Evolutionary conservation across 306 rosid species (phyloP), one percentile per base, ranked within the genome.

Genomic region (Adenanthera pavonina): DNA sequence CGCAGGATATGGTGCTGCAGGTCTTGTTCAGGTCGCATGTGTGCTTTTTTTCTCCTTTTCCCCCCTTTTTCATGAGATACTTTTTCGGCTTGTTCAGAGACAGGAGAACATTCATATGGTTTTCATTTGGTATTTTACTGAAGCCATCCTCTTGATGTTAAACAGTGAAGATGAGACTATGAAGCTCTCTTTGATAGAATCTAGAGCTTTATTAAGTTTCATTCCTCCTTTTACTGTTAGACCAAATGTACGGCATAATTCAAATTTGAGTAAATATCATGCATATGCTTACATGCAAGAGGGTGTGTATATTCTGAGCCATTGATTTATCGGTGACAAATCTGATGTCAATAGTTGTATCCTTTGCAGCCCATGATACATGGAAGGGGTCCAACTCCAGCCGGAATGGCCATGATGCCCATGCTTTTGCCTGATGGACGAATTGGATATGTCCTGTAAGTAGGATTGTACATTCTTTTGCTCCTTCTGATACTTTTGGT

Each of bases 341-440:
- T 49, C 78, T 84, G 81, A 85, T 74, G 79, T 43, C 16, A 68
- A 10, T 19, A 72, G 56, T 43, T 73, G 82, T 34, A 74, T 75
- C 70, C 86, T 51, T 61, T 83, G 86, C 97, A 95, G 98, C 96
- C 97, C 16, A 20, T 92, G 87, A 84, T 95, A 46, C 90, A 92
- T 92, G 99, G 99, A 81, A 85, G 89, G 72, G 97, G 97, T 83
- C 90, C 90, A 43, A 72, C 87, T 74, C 97, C 95, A 36, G 36
- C 92, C 43, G 97, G 97, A 70, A 90, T 95, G 97, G 89, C 97
- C 83, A 95, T 93, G 99, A 92, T 95, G 97, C 98, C 99, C 51
- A 95, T 95, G 97, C 92, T 95, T 86, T 87, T 93, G 46, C 96
- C 97, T 65, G 98, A 95, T 77, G 99, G 99, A 46, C 90, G 94